A percentile compares a stretch with the other conserved stretches of the same genome.
These are phyloP conservation scores for Aquanectria penicillioides DNA, from an alignment of 2,329 filamentous ascomycete genomes.

Conservation along the genomic window DNA sequence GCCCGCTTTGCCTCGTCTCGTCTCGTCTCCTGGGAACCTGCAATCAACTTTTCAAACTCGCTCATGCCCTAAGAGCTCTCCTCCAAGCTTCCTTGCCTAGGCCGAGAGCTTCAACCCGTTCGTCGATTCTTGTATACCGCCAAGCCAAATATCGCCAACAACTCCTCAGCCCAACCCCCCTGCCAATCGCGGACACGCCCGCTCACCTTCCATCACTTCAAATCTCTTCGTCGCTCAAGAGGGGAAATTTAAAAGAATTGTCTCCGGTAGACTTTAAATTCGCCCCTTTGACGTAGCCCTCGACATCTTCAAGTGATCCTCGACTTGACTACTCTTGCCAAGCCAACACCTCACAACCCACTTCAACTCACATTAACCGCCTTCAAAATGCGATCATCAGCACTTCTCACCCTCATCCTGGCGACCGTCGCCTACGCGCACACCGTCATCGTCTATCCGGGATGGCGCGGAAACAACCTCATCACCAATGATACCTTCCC, in stretches of 20 bases:
- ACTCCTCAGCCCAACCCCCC: not conserved
- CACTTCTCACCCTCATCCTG: conserved; percentile 53
- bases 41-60: conserved; percentile 17
- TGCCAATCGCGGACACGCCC: not conserved
- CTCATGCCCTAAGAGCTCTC: not conserved
- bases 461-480: conserved; percentile 88
- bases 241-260: not conserved
- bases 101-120: too few relatives aligned
- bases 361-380: conserved; percentile 5
- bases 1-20: conserved; percentile 18
- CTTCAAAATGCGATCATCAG: conserved; percentile 58
- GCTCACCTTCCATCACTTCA: not conserved
- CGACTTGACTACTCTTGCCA: conserved; percentile 5
- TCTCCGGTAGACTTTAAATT: conserved; percentile 17
- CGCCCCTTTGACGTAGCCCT: not conserved
- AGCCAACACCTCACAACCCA: not conserved
- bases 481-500: conserved; percentile 79
- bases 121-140: not conserved
- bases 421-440: conserved; percentile 71
- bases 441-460: conserved; percentile 86
- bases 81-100: not conserved
- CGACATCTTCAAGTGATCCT: not conserved
- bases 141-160: not conserved
- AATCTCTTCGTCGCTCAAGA: not conserved
- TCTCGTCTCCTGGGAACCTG: conserved; percentile 19